Percentiles rank a stretch among this genome's conserved stretches.
These are phyloP conservation scores for Pestalotiopsis sp. DNA, from an alignment of 2,329 filamentous ascomycete genomes.

Conservation along the genomic window DNA sequence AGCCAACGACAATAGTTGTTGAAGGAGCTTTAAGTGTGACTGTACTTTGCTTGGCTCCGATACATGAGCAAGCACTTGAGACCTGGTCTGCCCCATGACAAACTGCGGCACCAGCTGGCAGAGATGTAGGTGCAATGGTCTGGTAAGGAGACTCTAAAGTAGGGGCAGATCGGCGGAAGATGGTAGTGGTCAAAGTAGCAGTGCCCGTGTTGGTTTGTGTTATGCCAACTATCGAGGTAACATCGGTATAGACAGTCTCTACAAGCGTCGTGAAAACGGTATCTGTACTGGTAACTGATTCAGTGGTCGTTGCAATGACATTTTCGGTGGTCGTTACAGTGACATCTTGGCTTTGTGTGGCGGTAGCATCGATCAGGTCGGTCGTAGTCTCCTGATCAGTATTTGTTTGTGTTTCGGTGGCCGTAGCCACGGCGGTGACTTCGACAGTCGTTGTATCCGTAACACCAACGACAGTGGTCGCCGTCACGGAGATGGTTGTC, in stretches of 20 bases:
- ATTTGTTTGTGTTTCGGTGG: not conserved
- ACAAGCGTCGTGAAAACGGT: not conserved
- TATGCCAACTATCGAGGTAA: not conserved
- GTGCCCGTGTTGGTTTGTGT: not conserved
- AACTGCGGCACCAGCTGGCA: not conserved
- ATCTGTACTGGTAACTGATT: not conserved
- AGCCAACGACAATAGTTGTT: not conserved
- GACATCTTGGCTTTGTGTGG: not conserved
- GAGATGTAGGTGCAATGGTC: not conserved
- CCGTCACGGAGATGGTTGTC: not conserved
- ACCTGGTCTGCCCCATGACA: not conserved
- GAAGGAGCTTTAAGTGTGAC: not conserved
- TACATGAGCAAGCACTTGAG: not conserved
- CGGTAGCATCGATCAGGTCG: not conserved
- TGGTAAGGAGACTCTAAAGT: not conserved
- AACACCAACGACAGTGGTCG: not conserved
- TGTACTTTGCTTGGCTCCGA: conserved; percentile 1
- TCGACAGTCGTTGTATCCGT: not conserved
- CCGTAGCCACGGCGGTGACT: conserved; percentile 1
- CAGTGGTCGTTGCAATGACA: not conserved
- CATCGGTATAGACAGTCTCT: not conserved
- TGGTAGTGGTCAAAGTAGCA: not conserved
- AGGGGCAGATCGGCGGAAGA: not conserved
- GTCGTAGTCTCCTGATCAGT: not conserved
- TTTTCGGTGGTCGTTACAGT: not conserved